phyloP scores from a whole-genome alignment of 2,329 filamentous ascomycete species.

The Phialocephala sp. region DNA sequence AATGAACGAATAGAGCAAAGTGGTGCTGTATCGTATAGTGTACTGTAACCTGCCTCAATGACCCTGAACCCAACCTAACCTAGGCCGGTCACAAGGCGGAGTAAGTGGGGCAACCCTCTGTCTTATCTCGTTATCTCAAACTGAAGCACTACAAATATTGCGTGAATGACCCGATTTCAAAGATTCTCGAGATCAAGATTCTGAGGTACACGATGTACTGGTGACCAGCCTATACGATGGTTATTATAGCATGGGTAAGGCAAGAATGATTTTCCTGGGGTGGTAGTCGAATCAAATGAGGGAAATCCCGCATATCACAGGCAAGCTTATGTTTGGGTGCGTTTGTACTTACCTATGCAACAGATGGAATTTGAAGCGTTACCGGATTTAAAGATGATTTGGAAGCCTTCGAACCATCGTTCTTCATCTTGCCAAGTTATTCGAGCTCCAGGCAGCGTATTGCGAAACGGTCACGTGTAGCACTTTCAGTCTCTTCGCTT shows the following conservation, averaged over 20 bases:
- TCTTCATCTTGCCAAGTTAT: too few relatives aligned
- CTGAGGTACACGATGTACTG: not conserved
- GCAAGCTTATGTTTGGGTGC: not conserved
- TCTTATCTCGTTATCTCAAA: constrained; percentile 10
- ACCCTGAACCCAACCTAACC: not conserved
- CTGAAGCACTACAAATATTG: not conserved
- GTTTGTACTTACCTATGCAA: too few relatives aligned
- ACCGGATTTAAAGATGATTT: too few relatives aligned
- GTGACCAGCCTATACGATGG: constrained; percentile 4
- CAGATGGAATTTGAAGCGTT: too few relatives aligned
- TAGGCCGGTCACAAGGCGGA: constrained; percentile 3
- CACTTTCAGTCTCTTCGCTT: too few relatives aligned
- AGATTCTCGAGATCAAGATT: constrained; percentile 5
- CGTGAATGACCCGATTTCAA: not conserved
- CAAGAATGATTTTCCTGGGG: not conserved
- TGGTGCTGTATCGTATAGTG: not conserved
- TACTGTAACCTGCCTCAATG: not conserved
- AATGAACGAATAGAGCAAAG: not conserved
- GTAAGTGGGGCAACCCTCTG: not conserved
- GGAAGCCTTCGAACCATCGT: too few relatives aligned
- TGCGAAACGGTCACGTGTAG: too few relatives aligned
- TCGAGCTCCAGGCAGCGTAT: too few relatives aligned
- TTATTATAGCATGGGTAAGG: not conserved
- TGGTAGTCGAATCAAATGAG: not conserved
- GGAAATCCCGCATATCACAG: not conserved